These are phyloP conservation scores for Microdochium trichocladiopsis DNA, from an alignment of 2,329 filamentous ascomycete genomes.

Conservation along the genomic window DNA sequence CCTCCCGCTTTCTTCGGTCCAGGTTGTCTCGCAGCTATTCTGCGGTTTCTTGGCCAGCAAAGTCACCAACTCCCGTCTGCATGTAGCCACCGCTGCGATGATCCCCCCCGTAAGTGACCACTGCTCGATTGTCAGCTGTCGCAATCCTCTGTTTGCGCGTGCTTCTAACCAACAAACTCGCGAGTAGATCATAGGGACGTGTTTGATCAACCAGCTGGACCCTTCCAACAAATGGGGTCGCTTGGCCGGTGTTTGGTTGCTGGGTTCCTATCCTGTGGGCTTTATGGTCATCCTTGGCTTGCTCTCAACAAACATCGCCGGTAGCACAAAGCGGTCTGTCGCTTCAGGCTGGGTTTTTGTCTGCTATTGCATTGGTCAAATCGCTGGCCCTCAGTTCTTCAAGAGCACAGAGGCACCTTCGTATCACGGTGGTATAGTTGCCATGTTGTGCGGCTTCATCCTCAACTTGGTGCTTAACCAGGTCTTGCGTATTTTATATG, in stretches of 20 bases:
- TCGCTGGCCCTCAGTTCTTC: constrained; percentile 23
- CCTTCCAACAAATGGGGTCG: constrained; percentile 19
- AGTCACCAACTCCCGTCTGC: constrained; percentile 15
- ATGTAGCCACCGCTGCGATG: constrained; percentile 20
- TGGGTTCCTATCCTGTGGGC: constrained; percentile 19
- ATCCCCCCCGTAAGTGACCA: constrained; percentile 15
- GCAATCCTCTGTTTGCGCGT: too few relatives aligned
- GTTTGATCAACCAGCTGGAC: constrained; percentile 19
- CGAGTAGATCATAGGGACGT: constrained; percentile 22
- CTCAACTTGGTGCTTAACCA: constrained; percentile 20
- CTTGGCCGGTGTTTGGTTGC: constrained; percentile 21
- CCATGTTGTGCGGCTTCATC: constrained; percentile 20
- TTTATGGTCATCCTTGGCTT: constrained; percentile 20
- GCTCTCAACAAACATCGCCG: constrained; percentile 20
- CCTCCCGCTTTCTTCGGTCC: constrained; percentile 13
- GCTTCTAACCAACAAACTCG: too few relatives aligned
- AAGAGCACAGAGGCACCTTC: constrained; percentile 18
- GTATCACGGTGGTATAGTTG: constrained; percentile 25
- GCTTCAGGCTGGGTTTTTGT: constrained; percentile 21
- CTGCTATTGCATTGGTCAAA: constrained; percentile 20
- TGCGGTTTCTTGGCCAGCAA: constrained; percentile 10
- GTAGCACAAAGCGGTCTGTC: constrained; percentile 18
- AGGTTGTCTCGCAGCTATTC: constrained; percentile 13
- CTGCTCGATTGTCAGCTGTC: too few relatives aligned
- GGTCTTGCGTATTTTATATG: constrained; percentile 15